A percentile compares a stretch with the other conserved stretches of the same genome.
phyloP scores from a whole-genome alignment of 2,329 filamentous ascomycete species.

The Hymenoscyphus infarciens region DNA sequence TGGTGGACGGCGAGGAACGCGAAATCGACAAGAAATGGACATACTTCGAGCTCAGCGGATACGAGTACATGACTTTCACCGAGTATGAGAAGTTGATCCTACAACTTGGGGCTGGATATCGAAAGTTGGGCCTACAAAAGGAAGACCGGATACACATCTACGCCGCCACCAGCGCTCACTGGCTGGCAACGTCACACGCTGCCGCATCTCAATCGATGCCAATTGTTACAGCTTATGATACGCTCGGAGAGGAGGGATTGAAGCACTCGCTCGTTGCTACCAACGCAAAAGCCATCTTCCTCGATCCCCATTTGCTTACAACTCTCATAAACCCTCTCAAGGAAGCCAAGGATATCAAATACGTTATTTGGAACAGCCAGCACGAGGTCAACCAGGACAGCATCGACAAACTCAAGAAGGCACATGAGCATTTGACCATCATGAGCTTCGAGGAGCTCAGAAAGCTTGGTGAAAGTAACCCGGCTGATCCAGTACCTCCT shows the following conservation, averaged over 20 bases:
- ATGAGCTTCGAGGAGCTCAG: constrained; percentile 53
- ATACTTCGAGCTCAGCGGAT: constrained; percentile 78
- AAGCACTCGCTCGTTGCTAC: constrained; percentile 84
- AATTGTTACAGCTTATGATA: constrained; percentile 94
- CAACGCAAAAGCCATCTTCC: constrained; percentile 76
- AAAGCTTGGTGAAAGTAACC: constrained; percentile 54
- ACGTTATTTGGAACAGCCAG: constrained; percentile 60
- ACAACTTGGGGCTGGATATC: constrained; percentile 65
- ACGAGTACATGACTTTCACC: constrained; percentile 72
- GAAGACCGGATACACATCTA: constrained; percentile 75
- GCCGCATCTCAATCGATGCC: constrained; percentile 80
- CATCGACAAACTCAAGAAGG: constrained; percentile 51
- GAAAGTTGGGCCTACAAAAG: constrained; percentile 67
- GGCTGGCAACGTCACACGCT: constrained; percentile 79
- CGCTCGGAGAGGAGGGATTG: constrained; percentile 78
- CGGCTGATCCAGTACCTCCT: constrained; percentile 67
- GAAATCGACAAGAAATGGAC: constrained; percentile 86
- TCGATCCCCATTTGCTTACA: constrained; percentile 73
- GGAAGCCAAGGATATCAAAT: constrained; percentile 53
- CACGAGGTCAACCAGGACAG: constrained; percentile 48
- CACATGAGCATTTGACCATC: constrained; percentile 51
- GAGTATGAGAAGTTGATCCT: constrained; percentile 71
- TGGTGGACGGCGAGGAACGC: constrained; percentile 73
- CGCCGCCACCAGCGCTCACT: constrained; percentile 67
- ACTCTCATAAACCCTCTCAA: constrained; percentile 56